Evolutionary conservation across 2,329 filamentous ascomycete genomes (phyloP), one percentile per base, ranked within the genome.

Genomic region (Xylaria sp.): DNA sequence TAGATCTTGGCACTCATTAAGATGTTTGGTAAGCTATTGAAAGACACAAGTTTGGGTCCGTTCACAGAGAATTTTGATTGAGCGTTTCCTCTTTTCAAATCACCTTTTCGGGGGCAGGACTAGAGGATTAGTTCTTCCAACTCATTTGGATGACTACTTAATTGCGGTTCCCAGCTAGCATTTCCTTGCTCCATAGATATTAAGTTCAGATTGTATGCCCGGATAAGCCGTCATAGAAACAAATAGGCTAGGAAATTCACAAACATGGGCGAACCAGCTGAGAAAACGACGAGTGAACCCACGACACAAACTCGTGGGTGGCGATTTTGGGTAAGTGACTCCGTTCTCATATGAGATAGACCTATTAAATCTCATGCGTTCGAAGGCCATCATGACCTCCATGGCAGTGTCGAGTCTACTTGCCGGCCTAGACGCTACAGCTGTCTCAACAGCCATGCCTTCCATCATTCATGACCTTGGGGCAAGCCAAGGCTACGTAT

Each of bases 391-490:
- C 53, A 64, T 68, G 60, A 60, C 53, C 42, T 68, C 65, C 1
- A 64, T 68, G 65, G 60, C 65, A 13, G 5, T 68, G 8, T 59
- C 60, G 1, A 60, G 59, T 35, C 8, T 71, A 8, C 60, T 71
- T 21, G 63, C 67, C 4, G 68, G 69, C 6, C 27, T 75, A 9
- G 72, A 75, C 47, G 63, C 55, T 4, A 66, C 73, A 18, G 68
- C 68, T 21, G 65, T 69, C 4, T 69, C 72, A 9, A 74, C 70
- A 1, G 72, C 73, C 5, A 50, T 75, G 60, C 73, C 72, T 2
- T 70, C 69, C 6, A 74, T 75, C n/a, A 64, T 70, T 13, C 37
- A 69, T 5, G 71, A 70, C 35, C 65, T 74, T 9, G 65, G 71
- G 2, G 23, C 65, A 12, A 68, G 63, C 18, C 42, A 67, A 12